Conservation (phyloP, 495 filamentous ascomycete genomes). For the Penicillium canescens region DNA sequence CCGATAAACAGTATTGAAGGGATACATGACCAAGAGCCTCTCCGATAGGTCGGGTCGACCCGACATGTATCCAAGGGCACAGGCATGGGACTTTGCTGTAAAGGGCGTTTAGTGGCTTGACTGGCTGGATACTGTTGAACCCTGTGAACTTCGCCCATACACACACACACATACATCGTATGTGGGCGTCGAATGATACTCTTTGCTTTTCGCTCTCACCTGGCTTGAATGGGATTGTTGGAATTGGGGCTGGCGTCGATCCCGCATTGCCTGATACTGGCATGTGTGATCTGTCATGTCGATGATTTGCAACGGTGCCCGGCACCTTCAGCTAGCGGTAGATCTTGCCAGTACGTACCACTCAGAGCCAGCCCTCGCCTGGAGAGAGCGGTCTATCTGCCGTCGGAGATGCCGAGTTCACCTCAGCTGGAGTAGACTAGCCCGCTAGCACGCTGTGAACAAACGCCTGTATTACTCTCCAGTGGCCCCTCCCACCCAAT, state of each 20-base stretch:
- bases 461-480: not conserved
- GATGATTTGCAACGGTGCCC: conserved; percentile 26
- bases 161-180: not conserved
- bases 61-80: conserved; percentile 3
- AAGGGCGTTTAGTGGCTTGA: conserved; percentile 11
- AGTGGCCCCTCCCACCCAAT: not conserved
- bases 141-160: not conserved
- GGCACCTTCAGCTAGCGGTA: conserved; percentile 6
- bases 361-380: too few species aligned
- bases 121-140: conserved; percentile 6
- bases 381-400: not conserved
- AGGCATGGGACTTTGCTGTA: conserved; percentile 8
- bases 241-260: conserved; percentile 4
- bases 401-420: not conserved
- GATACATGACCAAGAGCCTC: not conserved
- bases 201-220: not conserved
- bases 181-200: conserved; percentile 4
- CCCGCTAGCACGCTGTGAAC: not conserved
- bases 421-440: not conserved
- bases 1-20: not conserved
- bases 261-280: not conserved
- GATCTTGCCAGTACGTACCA: conserved; percentile 1
- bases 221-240: not conserved
- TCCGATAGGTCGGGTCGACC: not conserved
- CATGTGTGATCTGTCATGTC: conserved; percentile 21